Percentiles rank a stretch among this genome's conserved stretches.
These are phyloP conservation scores for Penicillium sp. DNA, from an alignment of 2,329 filamentous ascomycete species.

Conservation along the genomic window DNA sequence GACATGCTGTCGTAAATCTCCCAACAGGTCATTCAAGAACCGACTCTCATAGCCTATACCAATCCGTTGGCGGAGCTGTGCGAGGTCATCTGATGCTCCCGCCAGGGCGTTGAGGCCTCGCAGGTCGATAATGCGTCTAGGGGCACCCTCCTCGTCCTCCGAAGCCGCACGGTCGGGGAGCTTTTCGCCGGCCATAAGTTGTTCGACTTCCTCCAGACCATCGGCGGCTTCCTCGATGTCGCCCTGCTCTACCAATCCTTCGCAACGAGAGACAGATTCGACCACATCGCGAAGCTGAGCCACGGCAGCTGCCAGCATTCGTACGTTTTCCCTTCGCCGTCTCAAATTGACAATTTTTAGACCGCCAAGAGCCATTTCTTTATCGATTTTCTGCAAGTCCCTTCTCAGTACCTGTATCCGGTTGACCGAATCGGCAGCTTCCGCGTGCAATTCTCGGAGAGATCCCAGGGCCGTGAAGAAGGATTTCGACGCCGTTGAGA, in stretches of 20 bases:
- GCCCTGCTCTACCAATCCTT: conserved; percentile 77
- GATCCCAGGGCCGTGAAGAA: conserved; percentile 95
- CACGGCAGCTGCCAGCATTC: conserved; percentile 77
- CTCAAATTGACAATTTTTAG: conserved; percentile 82
- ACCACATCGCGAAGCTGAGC: conserved; percentile 79
- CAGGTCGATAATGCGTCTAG: conserved; percentile 60
- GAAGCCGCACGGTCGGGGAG: conserved; percentile 28
- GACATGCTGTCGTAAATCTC: conserved; percentile 77
- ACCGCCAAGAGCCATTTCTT: conserved; percentile 81
- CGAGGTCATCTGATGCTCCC: conserved; percentile 73
- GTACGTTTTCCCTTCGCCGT: conserved; percentile 76
- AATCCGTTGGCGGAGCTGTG: conserved; percentile 72
- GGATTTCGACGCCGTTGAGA: conserved; percentile 90
- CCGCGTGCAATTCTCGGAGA: conserved; percentile 82
- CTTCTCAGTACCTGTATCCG: conserved; percentile 77
- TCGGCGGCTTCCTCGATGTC: conserved; percentile 77
- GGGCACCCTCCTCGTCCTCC: conserved; percentile 22
- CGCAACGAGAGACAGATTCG: conserved; percentile 69
- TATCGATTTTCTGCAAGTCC: conserved; percentile 76
- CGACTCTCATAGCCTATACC: conserved; percentile 81
- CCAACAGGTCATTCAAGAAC: conserved; percentile 74
- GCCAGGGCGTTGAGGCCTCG: conserved; percentile 74
- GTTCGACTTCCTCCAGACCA: conserved; percentile 73
- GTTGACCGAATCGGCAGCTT: conserved; percentile 85
- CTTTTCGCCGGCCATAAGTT: conserved; percentile 72